Base-by-base conservation (phyloP, 2,329 filamentous ascomycete species). In the Helminthosporium solani region DNA sequence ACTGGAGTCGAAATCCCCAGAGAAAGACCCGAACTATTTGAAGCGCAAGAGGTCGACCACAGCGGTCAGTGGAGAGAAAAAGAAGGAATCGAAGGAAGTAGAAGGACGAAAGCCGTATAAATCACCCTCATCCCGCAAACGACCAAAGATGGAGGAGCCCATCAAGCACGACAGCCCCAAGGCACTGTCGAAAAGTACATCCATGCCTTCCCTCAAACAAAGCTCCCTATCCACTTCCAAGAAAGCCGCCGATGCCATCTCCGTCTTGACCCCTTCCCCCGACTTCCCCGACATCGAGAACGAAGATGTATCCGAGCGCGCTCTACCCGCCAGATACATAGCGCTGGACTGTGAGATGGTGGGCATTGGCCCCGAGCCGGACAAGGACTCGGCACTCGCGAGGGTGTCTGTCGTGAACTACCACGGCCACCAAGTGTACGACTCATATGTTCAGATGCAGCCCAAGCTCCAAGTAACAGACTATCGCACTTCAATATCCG, bases 291-390 rank as follows among this genome's bases (percentile, higher is more conserved):
- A 78, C 39, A 57, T 71, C 38, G 63, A 68, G 44, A 77, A 78
- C 52, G 67, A 68, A 52, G 73, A 75, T 44, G 60, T 73, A 2
- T 69, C 65, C 52, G 69, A 75, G 19, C 81, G 78, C 5, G 73
- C 86, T 28, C 82, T 90, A 42, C 75, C 91, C 16, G 94, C 92
- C 41, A 95, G 94, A 77, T 99, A 95, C 68, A 75, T 99, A 33
- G 87, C 88, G 16, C 82, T 99, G 37, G 94, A 99, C 74, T 99
- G 94, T 70, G 94, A 99, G 73, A 99, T 99, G 94, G 94, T 99
- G 20, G 94, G 92, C 38, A 83, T 95, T 11, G 88, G 87, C 0
- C 70, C 82, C 5, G 68, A 73, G 31, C 75, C 81, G 2, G 83
- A 83, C 40, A 78, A 85, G 53, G 81, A 84, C 63, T 90, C 89